Evolutionary conservation across 78 protist species (phyloP).

Genomic region (Dictyostelium capitatum): DNA sequence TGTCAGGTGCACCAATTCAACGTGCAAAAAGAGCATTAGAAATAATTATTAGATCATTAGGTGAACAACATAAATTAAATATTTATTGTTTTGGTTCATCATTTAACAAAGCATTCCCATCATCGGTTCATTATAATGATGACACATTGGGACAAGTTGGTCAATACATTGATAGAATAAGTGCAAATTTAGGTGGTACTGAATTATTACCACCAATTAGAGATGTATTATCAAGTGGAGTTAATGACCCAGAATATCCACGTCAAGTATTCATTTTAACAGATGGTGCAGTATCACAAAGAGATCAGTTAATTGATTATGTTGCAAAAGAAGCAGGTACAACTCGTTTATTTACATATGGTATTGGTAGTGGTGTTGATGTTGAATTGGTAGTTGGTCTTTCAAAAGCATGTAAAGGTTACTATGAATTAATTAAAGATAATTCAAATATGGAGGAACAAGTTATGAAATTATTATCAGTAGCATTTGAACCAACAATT

Average conservation of each 20-base stretch:
- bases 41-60: constrained; percentile 34
- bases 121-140: constrained; percentile 11
- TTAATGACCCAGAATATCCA: constrained; percentile 44
- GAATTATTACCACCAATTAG: constrained; percentile 52
- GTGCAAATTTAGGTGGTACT: constrained; percentile 83
- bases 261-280: constrained; percentile 72
- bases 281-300: constrained; percentile 58
- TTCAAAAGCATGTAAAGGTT: constrained; percentile 60
- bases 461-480: constrained; percentile 37
- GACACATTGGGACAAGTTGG: constrained; percentile 16
- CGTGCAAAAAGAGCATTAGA: constrained; percentile 44
- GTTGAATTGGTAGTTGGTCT: constrained; percentile 64
- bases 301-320: constrained; percentile 21
- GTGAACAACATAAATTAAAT: constrained; percentile 60
- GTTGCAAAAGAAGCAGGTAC: constrained; percentile 47
- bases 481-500: constrained; percentile 58
- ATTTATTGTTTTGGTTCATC: constrained; percentile 50
- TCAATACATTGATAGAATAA: neutral
- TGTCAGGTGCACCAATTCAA: constrained; percentile 61
- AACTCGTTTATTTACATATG: constrained; percentile 76
- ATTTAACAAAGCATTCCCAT: neutral
- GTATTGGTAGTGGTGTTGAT: constrained; percentile 81
- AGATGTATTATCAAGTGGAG: constrained; percentile 17
- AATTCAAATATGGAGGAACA: constrained; percentile 17
- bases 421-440: constrained; percentile 35